Evolutionary conservation across 1,284 basidiomycete genomes (phyloP).

Genomic region (Fomitopsis schrenkii): DNA sequence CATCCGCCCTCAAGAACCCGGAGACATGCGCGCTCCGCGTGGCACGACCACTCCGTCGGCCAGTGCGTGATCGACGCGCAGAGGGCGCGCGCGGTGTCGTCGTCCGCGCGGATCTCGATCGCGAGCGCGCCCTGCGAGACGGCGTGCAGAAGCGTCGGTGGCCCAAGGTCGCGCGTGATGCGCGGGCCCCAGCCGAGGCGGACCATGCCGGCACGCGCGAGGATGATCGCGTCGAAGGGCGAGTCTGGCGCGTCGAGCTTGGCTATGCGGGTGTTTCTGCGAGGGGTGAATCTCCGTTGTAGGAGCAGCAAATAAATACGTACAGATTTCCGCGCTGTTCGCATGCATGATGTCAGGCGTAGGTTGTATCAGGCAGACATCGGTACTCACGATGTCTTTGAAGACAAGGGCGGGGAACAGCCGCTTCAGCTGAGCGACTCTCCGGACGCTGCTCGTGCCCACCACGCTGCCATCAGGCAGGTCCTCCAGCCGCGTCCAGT

Average conservation of each 20-base stretch:
- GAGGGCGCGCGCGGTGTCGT: slow-evolving; percentile 56
- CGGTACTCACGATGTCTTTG: slow-evolving; percentile 78
- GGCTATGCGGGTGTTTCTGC: slow-evolving; percentile 81
- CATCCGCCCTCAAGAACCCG: slow-evolving; percentile 93
- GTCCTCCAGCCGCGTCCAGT: slow-evolving; percentile 78
- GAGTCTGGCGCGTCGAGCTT: slow-evolving; percentile 88
- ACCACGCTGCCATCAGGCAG: slow-evolving; percentile 87
- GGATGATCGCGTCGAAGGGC: slow-evolving; percentile 87
- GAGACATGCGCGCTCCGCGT: slow-evolving; percentile 85
- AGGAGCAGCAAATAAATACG: slow-evolving; percentile 24
- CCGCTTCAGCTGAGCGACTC: slow-evolving; percentile 88
- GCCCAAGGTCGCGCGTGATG: slow-evolving; percentile 72
- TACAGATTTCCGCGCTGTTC: slow-evolving; percentile 77
- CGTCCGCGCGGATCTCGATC: slow-evolving; percentile 81
- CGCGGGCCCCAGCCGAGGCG: slow-evolving; percentile 78
- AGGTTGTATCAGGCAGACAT: neutral
- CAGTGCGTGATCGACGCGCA: slow-evolving; percentile 71
- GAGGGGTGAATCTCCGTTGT: neutral
- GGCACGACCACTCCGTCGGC: slow-evolving; percentile 71
- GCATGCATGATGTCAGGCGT: neutral
- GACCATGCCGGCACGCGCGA: slow-evolving; percentile 92
- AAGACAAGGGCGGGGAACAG: slow-evolving; percentile 81
- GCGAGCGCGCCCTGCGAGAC: slow-evolving; percentile 94
- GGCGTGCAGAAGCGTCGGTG: slow-evolving; percentile 82
- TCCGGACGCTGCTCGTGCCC: slow-evolving; percentile 91